Evolutionary conservation across 805 yeast genomes (phyloP).

Genomic region (Zygosaccharomyces rouxii): DNA sequence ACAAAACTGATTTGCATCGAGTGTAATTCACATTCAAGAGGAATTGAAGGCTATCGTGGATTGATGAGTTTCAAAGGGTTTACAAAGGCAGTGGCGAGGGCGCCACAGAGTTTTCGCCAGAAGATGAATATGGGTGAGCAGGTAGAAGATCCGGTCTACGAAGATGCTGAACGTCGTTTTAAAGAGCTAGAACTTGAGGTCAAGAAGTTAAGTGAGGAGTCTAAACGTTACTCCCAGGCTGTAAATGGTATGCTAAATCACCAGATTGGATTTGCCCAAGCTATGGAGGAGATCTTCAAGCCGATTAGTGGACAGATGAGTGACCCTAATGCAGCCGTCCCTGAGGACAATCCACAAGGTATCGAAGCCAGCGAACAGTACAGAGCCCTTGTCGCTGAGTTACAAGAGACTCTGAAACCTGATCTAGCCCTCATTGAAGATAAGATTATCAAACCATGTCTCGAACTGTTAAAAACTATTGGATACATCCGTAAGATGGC

Average conservation of each 20-base stretch:
- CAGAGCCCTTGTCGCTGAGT: constrained; percentile 78
- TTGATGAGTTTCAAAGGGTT: constrained; percentile 84
- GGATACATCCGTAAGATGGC: constrained; percentile 88
- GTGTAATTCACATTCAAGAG: not conserved
- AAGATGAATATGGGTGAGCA: constrained; percentile 82
- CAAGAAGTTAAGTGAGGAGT: constrained; percentile 82
- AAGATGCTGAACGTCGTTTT: constrained; percentile 94
- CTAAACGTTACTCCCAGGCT: constrained; percentile 83
- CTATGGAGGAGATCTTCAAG: constrained; percentile 92
- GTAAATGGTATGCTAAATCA: constrained; percentile 91
- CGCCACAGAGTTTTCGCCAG: constrained; percentile 89
- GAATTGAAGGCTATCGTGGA: not conserved
- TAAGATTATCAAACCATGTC: constrained; percentile 86
- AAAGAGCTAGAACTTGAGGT: constrained; percentile 88
- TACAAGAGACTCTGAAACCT: constrained; percentile 82
- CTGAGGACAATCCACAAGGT: constrained; percentile 96
- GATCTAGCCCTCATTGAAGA: constrained; percentile 89
- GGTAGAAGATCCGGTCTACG: constrained; percentile 82
- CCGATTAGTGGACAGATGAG: constrained; percentile 91
- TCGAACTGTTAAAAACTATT: constrained; percentile 79
- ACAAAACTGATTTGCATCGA: not conserved
- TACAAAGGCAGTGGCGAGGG: constrained; percentile 73
- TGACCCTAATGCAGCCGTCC: constrained; percentile 79
- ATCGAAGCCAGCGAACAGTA: constrained; percentile 91
- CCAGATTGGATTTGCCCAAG: constrained; percentile 92